phyloP scores from a whole-genome alignment of 2,329 filamentous ascomycete genomes.

The Dactylonectria estremocensis region DNA sequence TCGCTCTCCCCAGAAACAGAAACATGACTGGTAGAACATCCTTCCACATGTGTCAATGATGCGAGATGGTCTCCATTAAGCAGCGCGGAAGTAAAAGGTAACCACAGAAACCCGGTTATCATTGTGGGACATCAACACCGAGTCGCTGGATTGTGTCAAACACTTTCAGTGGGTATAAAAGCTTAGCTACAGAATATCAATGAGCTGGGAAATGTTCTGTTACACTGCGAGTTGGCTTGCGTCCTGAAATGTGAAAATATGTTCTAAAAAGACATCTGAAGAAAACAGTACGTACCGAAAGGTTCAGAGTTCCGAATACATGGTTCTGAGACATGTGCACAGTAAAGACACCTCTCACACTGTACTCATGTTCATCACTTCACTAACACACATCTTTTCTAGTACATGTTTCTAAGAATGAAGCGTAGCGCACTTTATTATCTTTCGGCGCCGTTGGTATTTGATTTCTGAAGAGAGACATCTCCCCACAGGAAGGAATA shows the following conservation, averaged over 20 bases:
- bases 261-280: slow-evolving; percentile 33
- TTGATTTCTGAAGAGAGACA: no score
- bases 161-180: neutral
- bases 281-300: slow-evolving; percentile 19
- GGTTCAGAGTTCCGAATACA: neutral
- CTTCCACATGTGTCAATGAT: neutral
- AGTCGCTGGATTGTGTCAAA: neutral
- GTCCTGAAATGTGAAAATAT: slow-evolving; percentile 47
- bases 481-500: no score
- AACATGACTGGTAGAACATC: neutral
- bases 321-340: neutral
- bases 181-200: neutral
- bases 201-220: neutral
- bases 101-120: neutral
- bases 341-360: slow-evolving; percentile 2
- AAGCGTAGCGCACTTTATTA: no score
- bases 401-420: no score
- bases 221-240: neutral
- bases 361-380: neutral
- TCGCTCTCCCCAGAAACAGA: neutral
- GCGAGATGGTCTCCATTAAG: neutral
- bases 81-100: neutral
- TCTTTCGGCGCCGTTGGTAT: no score
- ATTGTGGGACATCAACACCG: neutral
- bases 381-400: no score